Conservation (phyloP, 2,329 filamentous ascomycete species). For the Rutstroemia sp. region DNA sequence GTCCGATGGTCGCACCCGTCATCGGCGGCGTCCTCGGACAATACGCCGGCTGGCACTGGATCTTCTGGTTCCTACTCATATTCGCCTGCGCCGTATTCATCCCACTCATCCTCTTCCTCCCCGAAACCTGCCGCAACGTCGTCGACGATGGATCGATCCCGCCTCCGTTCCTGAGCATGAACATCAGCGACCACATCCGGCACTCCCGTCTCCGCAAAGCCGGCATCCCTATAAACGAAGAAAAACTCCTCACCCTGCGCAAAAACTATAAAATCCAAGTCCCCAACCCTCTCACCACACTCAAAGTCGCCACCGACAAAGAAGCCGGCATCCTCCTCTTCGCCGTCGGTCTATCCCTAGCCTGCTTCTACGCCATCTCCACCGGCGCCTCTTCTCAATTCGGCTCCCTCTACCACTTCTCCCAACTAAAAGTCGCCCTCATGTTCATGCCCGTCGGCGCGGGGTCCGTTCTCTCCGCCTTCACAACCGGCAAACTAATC, state of each 20-base stretch:
- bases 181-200: slow-evolving; percentile 38
- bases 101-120: slow-evolving; percentile 16
- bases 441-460: slow-evolving; percentile 14
- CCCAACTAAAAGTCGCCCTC: slow-evolving; percentile 34
- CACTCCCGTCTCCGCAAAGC: slow-evolving; percentile 12
- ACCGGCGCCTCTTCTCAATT: slow-evolving; percentile 7
- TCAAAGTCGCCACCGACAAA: slow-evolving; percentile 36
- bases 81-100: slow-evolving; percentile 11
- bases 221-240: slow-evolving; percentile 11
- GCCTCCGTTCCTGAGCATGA: slow-evolving; percentile 47
- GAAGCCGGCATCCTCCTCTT: slow-evolving; percentile 39
- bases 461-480: slow-evolving; percentile 3
- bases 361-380: slow-evolving; percentile 42
- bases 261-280: slow-evolving; percentile 24
- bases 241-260: slow-evolving; percentile 24
- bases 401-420: neutral
- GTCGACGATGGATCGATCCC: slow-evolving; percentile 37
- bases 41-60: slow-evolving; percentile 22
- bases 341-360: slow-evolving; percentile 44
- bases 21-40: slow-evolving; percentile 19
- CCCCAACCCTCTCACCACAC: slow-evolving; percentile 35
- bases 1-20: slow-evolving; percentile 18
- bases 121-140: slow-evolving; percentile 18
- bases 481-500: slow-evolving; percentile 35
- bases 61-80: slow-evolving; percentile 44